A percentile compares a stretch with the other conserved stretches of the same genome.
phyloP scores from a whole-genome alignment of 2,329 filamentous ascomycete species.

The Penicillium fuscoglaucum region DNA sequence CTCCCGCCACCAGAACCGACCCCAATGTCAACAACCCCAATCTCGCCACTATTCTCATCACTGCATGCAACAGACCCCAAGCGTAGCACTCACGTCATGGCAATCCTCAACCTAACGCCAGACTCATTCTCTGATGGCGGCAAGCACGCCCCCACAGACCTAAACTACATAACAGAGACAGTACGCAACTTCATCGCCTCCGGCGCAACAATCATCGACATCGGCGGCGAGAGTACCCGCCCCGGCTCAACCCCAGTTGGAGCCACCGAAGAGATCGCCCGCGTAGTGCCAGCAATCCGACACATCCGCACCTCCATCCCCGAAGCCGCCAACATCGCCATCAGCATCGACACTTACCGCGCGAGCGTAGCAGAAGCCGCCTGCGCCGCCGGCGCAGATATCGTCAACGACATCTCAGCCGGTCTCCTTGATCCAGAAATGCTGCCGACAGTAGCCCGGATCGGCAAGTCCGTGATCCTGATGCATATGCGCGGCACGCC shows the following conservation, averaged over 20 bases:
- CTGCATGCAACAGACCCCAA: slow-evolving; percentile 58
- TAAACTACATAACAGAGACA: slow-evolving; percentile 55
- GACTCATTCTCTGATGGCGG: slow-evolving; percentile 97
- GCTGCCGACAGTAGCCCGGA: slow-evolving; percentile 73
- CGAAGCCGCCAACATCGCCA: slow-evolving; percentile 62
- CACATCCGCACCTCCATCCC: slow-evolving; percentile 66
- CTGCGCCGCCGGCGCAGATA: slow-evolving; percentile 76
- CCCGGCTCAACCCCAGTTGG: slow-evolving; percentile 70
- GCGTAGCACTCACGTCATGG: slow-evolving; percentile 79
- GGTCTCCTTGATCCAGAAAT: slow-evolving; percentile 77
- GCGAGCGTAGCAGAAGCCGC: slow-evolving; percentile 77
- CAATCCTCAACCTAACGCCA: slow-evolving; percentile 89
- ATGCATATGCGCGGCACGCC: slow-evolving; percentile 96
- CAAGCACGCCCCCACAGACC: slow-evolving; percentile 53
- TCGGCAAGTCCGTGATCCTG: slow-evolving; percentile 76
- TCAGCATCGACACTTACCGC: slow-evolving; percentile 92
- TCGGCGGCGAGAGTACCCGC: slow-evolving; percentile 91
- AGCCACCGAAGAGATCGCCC: slow-evolving; percentile 70
- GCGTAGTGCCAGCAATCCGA: slow-evolving; percentile 76
- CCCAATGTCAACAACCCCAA: slow-evolving; percentile 42
- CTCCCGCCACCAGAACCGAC: slow-evolving; percentile 38
- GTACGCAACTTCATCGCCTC: slow-evolving; percentile 62
- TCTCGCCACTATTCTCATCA: slow-evolving; percentile 46
- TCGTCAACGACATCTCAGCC: slow-evolving; percentile 92
- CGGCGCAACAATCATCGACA: slow-evolving; percentile 82